A percentile compares a stretch with the other conserved stretches of the same genome.
phyloP scores from a whole-genome alignment of 1,139 yeast species.

The Diutina ranongensis region DNA sequence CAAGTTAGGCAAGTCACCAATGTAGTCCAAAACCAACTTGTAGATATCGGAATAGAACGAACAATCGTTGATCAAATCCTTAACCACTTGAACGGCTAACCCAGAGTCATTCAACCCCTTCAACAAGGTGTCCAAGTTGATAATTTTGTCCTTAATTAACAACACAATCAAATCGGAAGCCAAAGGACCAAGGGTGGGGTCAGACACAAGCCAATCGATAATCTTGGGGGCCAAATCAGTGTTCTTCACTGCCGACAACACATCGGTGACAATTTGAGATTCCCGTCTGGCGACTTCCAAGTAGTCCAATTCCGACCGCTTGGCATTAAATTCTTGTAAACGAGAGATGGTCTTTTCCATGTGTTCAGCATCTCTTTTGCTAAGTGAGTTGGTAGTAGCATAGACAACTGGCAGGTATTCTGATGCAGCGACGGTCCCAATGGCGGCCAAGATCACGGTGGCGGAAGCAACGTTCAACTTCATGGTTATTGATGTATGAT shows the following conservation, averaged over 20 bases:
- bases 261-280: conserved; percentile 24
- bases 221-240: conserved; percentile 29
- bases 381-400: not conserved
- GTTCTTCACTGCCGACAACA: conserved; percentile 27
- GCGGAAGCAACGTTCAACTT: conserved; percentile 6
- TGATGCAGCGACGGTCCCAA: not conserved
- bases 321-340: not conserved
- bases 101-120: conserved; percentile 29
- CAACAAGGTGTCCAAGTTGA: conserved; percentile 19
- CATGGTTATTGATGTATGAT: not conserved
- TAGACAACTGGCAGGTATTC: not conserved
- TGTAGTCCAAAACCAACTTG: conserved; percentile 20
- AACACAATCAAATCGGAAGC: conserved; percentile 17
- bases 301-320: conserved; percentile 6
- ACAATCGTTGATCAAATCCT: conserved; percentile 32
- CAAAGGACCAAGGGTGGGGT: conserved; percentile 24
- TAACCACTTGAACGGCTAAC: conserved; percentile 24
- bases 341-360: conserved; percentile 2
- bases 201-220: conserved; percentile 25
- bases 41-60: conserved; percentile 26
- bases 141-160: conserved; percentile 9
- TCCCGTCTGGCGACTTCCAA: conserved; percentile 10
- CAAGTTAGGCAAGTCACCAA: conserved; percentile 18
- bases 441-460: conserved; percentile 4
- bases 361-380: conserved; percentile 11